Conservation (phyloP, 1,284 basidiomycete species). For the Leccinum solheimii region DNA sequence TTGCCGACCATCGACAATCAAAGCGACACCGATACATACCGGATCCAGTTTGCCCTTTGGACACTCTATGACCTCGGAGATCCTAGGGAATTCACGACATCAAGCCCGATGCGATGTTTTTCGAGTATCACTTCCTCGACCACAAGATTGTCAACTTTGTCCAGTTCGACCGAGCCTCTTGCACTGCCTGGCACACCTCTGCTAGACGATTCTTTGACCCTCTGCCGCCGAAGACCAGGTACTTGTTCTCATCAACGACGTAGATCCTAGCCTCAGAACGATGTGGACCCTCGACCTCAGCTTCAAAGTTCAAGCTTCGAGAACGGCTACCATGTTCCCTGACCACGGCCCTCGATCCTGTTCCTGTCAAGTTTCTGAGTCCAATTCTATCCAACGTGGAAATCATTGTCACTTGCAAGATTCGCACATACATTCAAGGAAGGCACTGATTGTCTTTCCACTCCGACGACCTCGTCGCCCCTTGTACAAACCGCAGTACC, state of each 20-base stretch:
- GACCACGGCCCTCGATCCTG: neutral
- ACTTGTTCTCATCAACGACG: neutral
- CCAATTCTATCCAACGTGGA: neutral
- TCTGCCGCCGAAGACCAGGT: neutral
- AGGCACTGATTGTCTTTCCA: neutral
- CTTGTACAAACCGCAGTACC: neutral
- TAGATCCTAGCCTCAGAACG: neutral
- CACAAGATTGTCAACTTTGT: neutral
- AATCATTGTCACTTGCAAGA: neutral
- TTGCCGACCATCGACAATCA: too few relatives aligned
- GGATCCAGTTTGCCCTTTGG: too few relatives aligned
- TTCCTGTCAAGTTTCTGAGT: neutral
- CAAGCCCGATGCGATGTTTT: neutral
- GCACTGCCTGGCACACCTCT: neutral
- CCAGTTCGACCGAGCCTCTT: neutral
- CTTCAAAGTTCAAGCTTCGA: neutral
- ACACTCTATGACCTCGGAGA: neutral
- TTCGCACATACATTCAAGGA: neutral
- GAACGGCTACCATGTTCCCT: neutral
- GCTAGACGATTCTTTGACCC: neutral
- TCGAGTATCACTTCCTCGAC: neutral
- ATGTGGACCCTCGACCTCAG: neutral
- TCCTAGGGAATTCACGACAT: too few relatives aligned
- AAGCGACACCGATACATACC: too few relatives aligned
- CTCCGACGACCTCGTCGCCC: neutral